Conservation (phyloP, 306 rosid genomes). For the Castanopsis chinensis region DNA sequence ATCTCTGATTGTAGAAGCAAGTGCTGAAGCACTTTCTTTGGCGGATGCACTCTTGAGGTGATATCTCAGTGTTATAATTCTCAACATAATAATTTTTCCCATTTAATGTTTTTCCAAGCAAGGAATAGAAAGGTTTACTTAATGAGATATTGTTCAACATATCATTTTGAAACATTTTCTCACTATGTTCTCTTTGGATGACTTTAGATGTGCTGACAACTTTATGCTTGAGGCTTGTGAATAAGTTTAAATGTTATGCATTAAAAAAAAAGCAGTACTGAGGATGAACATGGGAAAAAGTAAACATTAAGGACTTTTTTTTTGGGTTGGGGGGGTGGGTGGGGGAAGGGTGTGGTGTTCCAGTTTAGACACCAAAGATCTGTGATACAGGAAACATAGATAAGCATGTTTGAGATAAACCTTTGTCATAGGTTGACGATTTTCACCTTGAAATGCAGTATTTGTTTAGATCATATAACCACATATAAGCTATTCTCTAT, state of each 20-base stretch:
- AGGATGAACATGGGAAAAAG: background rate
- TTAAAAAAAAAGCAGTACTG: too few species aligned
- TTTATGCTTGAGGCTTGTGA: background rate
- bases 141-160: background rate
- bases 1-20: slow-evolving; percentile 78
- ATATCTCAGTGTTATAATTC: slow-evolving; percentile 17
- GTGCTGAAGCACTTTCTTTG: slow-evolving; percentile 76
- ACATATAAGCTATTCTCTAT: background rate
- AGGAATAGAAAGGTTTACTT: background rate
- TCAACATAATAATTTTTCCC: slow-evolving; percentile 15
- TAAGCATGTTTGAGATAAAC: slow-evolving; percentile 5
- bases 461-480: slow-evolving; percentile 1
- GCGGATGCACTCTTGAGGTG: slow-evolving; percentile 90
- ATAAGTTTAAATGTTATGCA: background rate
- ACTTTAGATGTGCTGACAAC: background rate
- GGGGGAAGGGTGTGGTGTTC: too few species aligned
- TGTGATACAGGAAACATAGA: slow-evolving; percentile 10
- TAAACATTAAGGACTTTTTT: background rate
- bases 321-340: too few species aligned
- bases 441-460: slow-evolving; percentile 2
- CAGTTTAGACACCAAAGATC: too few species aligned
- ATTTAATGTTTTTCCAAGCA: slow-evolving; percentile 12
- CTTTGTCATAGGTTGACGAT: background rate
- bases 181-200: background rate
- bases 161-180: background rate